Conservation (phyloP, 1,284 basidiomycete species). For the Apiotrichum montevideense region DNA sequence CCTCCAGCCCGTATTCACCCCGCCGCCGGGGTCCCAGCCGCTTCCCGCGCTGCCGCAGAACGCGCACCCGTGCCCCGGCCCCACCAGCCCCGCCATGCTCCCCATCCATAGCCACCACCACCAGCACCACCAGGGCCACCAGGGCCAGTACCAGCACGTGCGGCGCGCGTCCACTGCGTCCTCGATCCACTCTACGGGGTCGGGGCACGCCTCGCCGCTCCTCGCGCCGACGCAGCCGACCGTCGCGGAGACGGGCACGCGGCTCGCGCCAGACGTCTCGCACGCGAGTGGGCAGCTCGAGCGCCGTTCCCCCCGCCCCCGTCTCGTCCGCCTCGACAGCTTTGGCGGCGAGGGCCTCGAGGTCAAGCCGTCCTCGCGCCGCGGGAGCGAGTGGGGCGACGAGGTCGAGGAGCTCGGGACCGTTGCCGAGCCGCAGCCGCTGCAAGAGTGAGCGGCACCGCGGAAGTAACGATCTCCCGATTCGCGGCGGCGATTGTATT, state of each 20-base stretch:
- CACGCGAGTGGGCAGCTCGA: conserved; percentile 31
- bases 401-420: not conserved
- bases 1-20: conserved; percentile 13
- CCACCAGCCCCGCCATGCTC: conserved; percentile 8
- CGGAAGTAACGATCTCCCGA: too few species aligned
- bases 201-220: not conserved
- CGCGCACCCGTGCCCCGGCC: conserved; percentile 4
- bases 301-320: conserved; percentile 18
- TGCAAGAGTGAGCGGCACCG: too few species aligned
- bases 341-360: conserved; percentile 37
- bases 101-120: not conserved
- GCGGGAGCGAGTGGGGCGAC: not conserved
- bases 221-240: conserved; percentile 20
- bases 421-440: not conserved
- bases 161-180: not conserved
- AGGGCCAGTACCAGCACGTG: too few species aligned
- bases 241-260: conserved; percentile 33
- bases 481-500: too few species aligned
- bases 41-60: conserved; percentile 1
- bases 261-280: conserved; percentile 2
- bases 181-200: not conserved
- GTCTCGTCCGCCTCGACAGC: conserved; percentile 25
- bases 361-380: conserved; percentile 21
- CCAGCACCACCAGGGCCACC: not conserved
- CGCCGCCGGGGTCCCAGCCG: conserved; percentile 17